A percentile compares a stretch with the other conserved stretches of the same genome.
Evolutionary conservation across 495 filamentous ascomycete genomes (phyloP).

Genomic region (Tuber aestivum): DNA sequence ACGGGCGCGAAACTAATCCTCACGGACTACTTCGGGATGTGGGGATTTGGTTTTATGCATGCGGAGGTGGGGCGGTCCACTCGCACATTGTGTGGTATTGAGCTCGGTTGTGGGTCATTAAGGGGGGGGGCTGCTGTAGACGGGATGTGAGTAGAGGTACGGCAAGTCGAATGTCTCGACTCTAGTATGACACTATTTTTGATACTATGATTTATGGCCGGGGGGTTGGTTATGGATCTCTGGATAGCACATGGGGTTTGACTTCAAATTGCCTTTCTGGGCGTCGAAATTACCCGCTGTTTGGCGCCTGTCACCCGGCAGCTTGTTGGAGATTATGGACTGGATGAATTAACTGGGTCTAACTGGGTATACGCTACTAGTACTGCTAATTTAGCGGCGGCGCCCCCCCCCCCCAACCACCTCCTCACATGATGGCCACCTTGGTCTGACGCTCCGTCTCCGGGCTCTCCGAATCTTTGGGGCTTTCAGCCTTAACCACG

Average conservation of each 20-base stretch:
- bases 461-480: neutral
- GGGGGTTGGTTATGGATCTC: neutral
- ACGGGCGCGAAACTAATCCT: neutral
- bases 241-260: neutral
- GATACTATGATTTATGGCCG: neutral
- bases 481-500: constrained; percentile 11
- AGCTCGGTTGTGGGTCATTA: neutral
- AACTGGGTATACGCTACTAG: neutral
- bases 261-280: neutral
- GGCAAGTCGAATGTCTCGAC: neutral
- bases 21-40: neutral
- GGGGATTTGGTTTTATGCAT: neutral
- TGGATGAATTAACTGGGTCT: neutral
- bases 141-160: neutral
- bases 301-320: neutral
- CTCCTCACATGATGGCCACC: neutral
- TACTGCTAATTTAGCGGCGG: neutral
- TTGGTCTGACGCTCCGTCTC: neutral
- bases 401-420: neutral
- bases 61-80: neutral
- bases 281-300: neutral
- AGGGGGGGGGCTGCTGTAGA: neutral
- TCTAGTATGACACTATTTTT: neutral
- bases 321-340: neutral
- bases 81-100: neutral